Evolutionary conservation across 495 filamentous ascomycete genomes (phyloP), one percentile per base, ranked within the genome.

Genomic region (Podospora sp.): DNA sequence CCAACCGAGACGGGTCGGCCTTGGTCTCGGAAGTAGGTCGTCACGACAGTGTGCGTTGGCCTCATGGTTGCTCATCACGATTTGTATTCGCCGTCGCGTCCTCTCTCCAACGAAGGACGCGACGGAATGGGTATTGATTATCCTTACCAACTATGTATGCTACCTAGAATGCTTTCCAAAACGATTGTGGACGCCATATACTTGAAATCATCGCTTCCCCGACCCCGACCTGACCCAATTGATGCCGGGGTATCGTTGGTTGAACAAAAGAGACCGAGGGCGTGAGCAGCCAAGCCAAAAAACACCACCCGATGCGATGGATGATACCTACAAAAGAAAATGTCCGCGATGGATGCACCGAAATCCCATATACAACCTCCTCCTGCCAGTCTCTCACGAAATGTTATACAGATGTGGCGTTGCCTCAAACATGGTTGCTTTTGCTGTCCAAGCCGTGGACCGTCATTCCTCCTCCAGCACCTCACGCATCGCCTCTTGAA

Each of bases 401-500:
- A 18, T 33, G 12, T 59, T 6, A 35, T 26, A 29, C 16, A 27
- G 8, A 9, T 8, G n/a, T 14, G 6, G 1, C 20, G 7, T 27
- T 59, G 56, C 18, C 7, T 36, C 18, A 25, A 46, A 14, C 14
- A 6, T 2, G 2, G 52, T 6, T 9, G 52, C 52, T 22, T 46
- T 46, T 4, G 14, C 5, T 46, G 5, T 46, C 29, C 29, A n/a
- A n/a, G n/a, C n/a, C n/a, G n/a, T 33, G 4, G 3, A 33, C 4
- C 5, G 40, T 46, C 40, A 63, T 24, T 22, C 40, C 40, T 71
- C 77, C 58, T 76, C 77, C 16, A 84, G 68, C 1, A 75, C 76
- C 65, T 83, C 82, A 36, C 72, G 72, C 69, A 84, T 65, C 16
- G 79, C 81, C 51, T 83, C 79, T 29, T 66, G 69, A n/a, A 76